These are phyloP conservation scores for Scedosporium dehoogii DNA, from an alignment of 2,329 filamentous ascomycete genomes.

Conservation along the genomic window DNA sequence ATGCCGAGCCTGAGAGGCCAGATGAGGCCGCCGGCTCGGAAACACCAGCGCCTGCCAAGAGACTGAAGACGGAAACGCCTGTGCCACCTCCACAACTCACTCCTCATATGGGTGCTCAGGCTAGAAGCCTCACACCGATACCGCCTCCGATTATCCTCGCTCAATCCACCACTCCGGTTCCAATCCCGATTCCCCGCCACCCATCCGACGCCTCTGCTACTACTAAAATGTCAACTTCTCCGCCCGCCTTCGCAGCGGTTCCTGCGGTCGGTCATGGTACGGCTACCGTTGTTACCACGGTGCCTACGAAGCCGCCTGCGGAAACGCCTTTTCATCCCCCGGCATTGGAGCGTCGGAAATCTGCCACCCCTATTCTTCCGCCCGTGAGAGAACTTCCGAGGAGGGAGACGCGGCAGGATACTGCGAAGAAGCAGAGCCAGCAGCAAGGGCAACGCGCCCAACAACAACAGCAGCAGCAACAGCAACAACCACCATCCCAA, in stretches of 20 bases:
- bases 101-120: constrained; percentile 6
- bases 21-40: neutral
- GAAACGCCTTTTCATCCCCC: constrained; percentile 30
- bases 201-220: constrained; percentile 4
- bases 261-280: neutral
- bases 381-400: constrained; percentile 24
- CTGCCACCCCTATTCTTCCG: constrained; percentile 25
- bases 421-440: constrained; percentile 23
- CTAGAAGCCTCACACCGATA: constrained; percentile 17
- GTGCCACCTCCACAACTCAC: constrained; percentile 34
- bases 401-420: constrained; percentile 35
- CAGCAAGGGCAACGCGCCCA: constrained; percentile 9
- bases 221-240: neutral
- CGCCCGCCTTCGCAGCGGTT: neutral
- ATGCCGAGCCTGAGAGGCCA: neutral
- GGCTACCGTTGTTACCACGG: constrained; percentile 25
- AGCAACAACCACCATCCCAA: constrained; percentile 9
- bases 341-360: constrained; percentile 5
- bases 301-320: constrained; percentile 24
- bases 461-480: constrained; percentile 15
- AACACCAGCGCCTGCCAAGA: constrained; percentile 24
- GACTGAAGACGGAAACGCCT: constrained; percentile 48
- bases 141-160: constrained; percentile 17
- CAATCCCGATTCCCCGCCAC: constrained; percentile 13
- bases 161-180: constrained; percentile 24